Conservation (phyloP, 2,329 filamentous ascomycete species). For the Fusarium devonianum region DNA sequence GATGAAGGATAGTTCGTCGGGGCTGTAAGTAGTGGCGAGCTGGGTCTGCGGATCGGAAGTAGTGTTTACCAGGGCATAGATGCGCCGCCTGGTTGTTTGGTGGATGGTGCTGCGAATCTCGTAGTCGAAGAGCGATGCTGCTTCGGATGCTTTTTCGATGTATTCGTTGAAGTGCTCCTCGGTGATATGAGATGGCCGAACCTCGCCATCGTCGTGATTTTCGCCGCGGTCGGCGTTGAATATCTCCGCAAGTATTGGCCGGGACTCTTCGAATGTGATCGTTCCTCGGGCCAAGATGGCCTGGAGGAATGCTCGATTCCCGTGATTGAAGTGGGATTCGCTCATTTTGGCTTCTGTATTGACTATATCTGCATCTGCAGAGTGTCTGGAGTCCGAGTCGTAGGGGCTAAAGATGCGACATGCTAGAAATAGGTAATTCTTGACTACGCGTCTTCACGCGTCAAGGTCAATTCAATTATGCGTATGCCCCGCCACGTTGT, state of each 20-base stretch:
- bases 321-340: slow-evolving; percentile 58
- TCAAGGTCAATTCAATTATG: slow-evolving; percentile 21
- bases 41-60: slow-evolving; percentile 86
- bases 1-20: slow-evolving; percentile 89
- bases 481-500: slow-evolving; percentile 4
- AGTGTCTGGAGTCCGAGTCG: not conserved
- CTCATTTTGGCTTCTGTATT: slow-evolving; percentile 33
- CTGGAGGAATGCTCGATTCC: slow-evolving; percentile 89
- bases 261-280: slow-evolving; percentile 77
- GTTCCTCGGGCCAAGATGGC: slow-evolving; percentile 81
- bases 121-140: slow-evolving; percentile 81
- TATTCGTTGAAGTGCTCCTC: slow-evolving; percentile 72
- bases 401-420: slow-evolving; percentile 2
- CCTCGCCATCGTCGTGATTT: slow-evolving; percentile 42
- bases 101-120: slow-evolving; percentile 81
- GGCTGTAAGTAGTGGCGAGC: slow-evolving; percentile 78
- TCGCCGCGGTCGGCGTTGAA: slow-evolving; percentile 60
- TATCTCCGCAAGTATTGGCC: slow-evolving; percentile 78
- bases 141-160: slow-evolving; percentile 73
- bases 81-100: slow-evolving; percentile 70
- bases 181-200: slow-evolving; percentile 69
- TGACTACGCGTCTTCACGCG: slow-evolving; percentile 32
- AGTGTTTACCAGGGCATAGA: slow-evolving; percentile 88
- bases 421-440: not conserved
- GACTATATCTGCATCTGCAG: slow-evolving; percentile 28